Conservation (phyloP, 441 rosid species). For the Kokia cookei region DNA sequence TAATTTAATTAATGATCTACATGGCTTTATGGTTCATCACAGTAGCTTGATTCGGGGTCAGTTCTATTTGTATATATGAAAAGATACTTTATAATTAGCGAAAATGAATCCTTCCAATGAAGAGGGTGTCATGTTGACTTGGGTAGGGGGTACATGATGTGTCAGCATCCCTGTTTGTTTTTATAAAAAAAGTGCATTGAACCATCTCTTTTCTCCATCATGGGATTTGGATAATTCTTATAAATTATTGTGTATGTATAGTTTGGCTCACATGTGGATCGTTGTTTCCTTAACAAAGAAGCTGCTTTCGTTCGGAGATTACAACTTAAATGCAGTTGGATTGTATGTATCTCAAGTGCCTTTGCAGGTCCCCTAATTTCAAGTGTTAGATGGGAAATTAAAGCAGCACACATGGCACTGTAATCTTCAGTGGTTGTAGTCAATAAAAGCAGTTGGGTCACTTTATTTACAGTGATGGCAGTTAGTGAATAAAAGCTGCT, state of each 20-base stretch:
- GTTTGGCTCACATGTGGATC: slow-evolving; percentile 21
- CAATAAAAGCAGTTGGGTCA: not conserved
- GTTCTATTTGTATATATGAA: not conserved
- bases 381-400: not conserved
- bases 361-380: not conserved
- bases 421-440: not conserved
- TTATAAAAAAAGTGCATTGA: slow-evolving; percentile 6
- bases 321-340: not conserved
- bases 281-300: slow-evolving; percentile 10
- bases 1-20: not conserved
- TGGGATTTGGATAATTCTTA: not conserved
- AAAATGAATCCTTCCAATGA: not conserved
- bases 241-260: not conserved
- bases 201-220: slow-evolving; percentile 10
- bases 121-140: slow-evolving; percentile 15
- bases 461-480: not conserved
- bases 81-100: not conserved
- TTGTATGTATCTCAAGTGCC: not conserved
- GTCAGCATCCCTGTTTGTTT: slow-evolving; percentile 25
- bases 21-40: not conserved
- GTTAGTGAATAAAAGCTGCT: not conserved
- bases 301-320: not conserved
- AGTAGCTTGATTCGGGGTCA: not conserved
- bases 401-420: not conserved
- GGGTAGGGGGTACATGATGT: slow-evolving; percentile 19